Evolutionary conservation across 495 filamentous ascomycete species (phyloP).

Genomic region (Talaromyces stipitatus): DNA sequence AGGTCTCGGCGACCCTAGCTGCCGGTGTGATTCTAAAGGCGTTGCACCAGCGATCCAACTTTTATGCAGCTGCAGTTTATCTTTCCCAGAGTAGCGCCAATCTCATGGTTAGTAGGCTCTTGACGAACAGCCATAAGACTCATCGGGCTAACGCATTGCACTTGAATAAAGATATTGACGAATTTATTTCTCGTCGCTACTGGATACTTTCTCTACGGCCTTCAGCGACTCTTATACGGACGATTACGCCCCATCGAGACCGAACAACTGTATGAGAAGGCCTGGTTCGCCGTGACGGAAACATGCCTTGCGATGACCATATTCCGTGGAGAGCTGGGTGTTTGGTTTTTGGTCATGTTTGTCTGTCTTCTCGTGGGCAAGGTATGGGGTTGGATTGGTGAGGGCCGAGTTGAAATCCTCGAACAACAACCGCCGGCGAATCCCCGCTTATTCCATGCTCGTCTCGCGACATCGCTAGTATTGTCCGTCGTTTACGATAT

Average conservation of each 20-base stretch:
- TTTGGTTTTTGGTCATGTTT: slow-evolving; percentile 94
- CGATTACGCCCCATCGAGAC: slow-evolving; percentile 87
- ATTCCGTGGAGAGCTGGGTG: slow-evolving; percentile 88
- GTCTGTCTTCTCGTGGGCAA: slow-evolving; percentile 85
- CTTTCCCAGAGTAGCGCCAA: slow-evolving; percentile 92
- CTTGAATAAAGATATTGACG: slow-evolving; percentile 59
- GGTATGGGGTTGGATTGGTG: slow-evolving; percentile 97
- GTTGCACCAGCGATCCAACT: slow-evolving; percentile 90
- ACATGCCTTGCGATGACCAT: slow-evolving; percentile 99
- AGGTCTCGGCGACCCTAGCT: slow-evolving; percentile 74
- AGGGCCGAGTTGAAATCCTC: slow-evolving; percentile 85
- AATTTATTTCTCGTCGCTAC: slow-evolving; percentile 77
- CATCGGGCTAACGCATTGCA: neutral
- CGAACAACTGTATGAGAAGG: slow-evolving; percentile 94
- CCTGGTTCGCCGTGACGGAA: slow-evolving; percentile 95
- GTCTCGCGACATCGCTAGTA: slow-evolving; percentile 69
- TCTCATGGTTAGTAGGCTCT: slow-evolving; percentile 59
- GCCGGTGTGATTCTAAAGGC: slow-evolving; percentile 78
- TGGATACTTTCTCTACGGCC: slow-evolving; percentile 68
- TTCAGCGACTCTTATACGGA: slow-evolving; percentile 87
- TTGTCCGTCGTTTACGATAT: slow-evolving; percentile 69
- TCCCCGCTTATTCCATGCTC: slow-evolving; percentile 79
- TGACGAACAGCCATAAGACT: neutral
- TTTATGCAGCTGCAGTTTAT: slow-evolving; percentile 95
- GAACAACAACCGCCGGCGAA: slow-evolving; percentile 94